Evolutionary conservation across 495 filamentous ascomycete species (phyloP), one percentile per base, ranked within the genome.

Genomic region (Daldinia caldariorum): DNA sequence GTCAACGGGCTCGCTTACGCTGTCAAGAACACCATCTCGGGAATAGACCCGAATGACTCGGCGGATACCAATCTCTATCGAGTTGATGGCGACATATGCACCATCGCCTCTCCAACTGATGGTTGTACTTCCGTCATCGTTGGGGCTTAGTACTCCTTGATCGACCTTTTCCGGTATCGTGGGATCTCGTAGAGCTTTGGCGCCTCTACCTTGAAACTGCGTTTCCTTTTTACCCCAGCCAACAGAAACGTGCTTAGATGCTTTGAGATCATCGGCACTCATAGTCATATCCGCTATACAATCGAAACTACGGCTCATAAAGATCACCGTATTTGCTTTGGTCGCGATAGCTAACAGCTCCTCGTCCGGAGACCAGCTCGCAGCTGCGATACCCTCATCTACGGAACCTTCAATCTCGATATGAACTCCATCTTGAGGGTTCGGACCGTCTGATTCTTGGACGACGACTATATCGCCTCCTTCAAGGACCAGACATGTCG

Each of bases 151-250:
- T 13, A 87, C 80, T 31, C 95, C 95, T 74, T 92, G 89, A 66
- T 97, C 95, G 18, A 97, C 87, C 77, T 91, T 93, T 78, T 97
- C 94, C 0, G 95, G 95, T 58, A 99, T 90, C 18, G 95, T 99
- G 14, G 95, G 95, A 77, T 99, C 95, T 60, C 91, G 85, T 39
- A 98, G 84, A 32, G 92, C 92, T 74, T 77, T 77, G 38, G 94
- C 95, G 73, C 93, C 89, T 75, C 92, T 94, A 55, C 95, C 95
- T 75, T 97, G 91, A 74, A 99, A 99, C 79, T 99, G 95, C 6
- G 95, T 99, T 79, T 99, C 95, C 76, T 90, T 89, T 83, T 98
- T 98, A 66, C 95, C 95, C 95, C 95, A 99, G 58, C 95, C 95
- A 22, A 99, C 95, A 18, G 94, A 97, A 47, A 99, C 95, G 86